A percentile compares a stretch with the other conserved stretches of the same genome.
Conservation (phyloP, 768 basidiomycete genomes). For the Suillus alpinus region DNA sequence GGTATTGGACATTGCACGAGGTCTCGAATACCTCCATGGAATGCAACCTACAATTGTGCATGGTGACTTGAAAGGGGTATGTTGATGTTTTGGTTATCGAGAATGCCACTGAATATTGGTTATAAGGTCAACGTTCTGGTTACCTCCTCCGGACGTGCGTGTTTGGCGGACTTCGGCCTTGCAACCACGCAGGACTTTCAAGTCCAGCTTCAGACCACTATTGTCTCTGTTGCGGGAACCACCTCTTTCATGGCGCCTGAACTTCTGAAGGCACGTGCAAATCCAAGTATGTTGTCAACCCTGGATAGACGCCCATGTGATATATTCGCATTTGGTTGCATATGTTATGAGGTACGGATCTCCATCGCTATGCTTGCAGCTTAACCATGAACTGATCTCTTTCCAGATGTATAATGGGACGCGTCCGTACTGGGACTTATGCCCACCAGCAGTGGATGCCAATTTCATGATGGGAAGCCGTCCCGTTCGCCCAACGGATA, state of each 20-base stretch:
- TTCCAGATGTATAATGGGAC: constrained; percentile 27
- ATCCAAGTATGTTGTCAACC: constrained; percentile 8
- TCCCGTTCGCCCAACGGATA: constrained; percentile 18
- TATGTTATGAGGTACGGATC: constrained; percentile 31
- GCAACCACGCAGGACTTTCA: constrained; percentile 17
- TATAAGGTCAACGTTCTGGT: constrained; percentile 29
- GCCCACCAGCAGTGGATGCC: constrained; percentile 16
- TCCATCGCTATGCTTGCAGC: no score
- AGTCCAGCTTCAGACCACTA: constrained; percentile 14
- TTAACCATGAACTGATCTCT: not conserved
- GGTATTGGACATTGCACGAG: constrained; percentile 37
- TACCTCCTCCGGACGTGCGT: constrained; percentile 21
- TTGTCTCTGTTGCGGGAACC: constrained; percentile 18
- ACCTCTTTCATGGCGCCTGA: constrained; percentile 28
- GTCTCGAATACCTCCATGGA: constrained; percentile 38
- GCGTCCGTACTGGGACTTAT: constrained; percentile 22
- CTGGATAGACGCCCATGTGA: constrained; percentile 30
- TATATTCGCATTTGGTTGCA: constrained; percentile 34
- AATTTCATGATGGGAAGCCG: constrained; percentile 13
- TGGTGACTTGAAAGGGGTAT: constrained; percentile 43
- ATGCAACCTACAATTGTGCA: constrained; percentile 39
- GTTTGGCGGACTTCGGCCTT: constrained; percentile 33
- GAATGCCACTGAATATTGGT: not conserved
- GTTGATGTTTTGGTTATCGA: constrained; percentile 6
- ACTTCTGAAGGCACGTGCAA: constrained; percentile 14